Base-by-base conservation (phyloP, 2,329 filamentous ascomycete genomes). In the Aspergillus viridinutans region DNA sequence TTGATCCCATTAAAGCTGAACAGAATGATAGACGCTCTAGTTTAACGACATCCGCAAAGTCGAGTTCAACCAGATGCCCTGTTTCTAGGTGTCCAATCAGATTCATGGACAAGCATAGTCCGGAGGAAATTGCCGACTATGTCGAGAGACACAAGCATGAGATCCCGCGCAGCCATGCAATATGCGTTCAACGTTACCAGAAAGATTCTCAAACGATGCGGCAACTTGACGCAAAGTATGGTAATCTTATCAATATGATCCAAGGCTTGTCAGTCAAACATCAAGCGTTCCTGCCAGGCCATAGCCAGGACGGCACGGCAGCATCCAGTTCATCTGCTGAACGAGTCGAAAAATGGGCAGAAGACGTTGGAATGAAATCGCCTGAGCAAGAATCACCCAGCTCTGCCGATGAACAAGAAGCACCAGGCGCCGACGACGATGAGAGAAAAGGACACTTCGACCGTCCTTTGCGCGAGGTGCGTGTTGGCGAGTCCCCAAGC, bases 91-190 rank as follows among this genome's bases (percentile, higher is more conserved):
- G 93, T 73, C 93, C 93, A 2, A 97, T 97, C 58, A 89, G 93
- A 50, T 97, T 89, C 76, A 80, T 97, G 69, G 89, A 97, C 73
- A 88, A 96, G 72, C 92, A 96, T 70, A 92, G 91, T 2, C 90
- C 93, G 1, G 90, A 96, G 76, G 92, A 97, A 70, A 88, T 97
- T 60, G 93, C 93, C 14, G 85, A 89, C 68, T 97, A 96, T 72
- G 91, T 97, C 68, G 90, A 97, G 72, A 92, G 87, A 53, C 92
- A 97, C 78, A 97, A 97, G 73, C 92, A 97, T 74, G 90, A 96
- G 73, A 84, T 97, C 54, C 93, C 93, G 9, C 85, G 93, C 66
- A 97, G 92, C 71, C 93, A 97, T 74, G 91, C 95, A 71, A 85
- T 97, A 48, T 97, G 93, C 73, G 86, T 97, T 59, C 87, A 90